These are phyloP conservation scores for Dryadomyces quercivorus DNA, from an alignment of 2,329 filamentous ascomycete species.

Conservation along the genomic window DNA sequence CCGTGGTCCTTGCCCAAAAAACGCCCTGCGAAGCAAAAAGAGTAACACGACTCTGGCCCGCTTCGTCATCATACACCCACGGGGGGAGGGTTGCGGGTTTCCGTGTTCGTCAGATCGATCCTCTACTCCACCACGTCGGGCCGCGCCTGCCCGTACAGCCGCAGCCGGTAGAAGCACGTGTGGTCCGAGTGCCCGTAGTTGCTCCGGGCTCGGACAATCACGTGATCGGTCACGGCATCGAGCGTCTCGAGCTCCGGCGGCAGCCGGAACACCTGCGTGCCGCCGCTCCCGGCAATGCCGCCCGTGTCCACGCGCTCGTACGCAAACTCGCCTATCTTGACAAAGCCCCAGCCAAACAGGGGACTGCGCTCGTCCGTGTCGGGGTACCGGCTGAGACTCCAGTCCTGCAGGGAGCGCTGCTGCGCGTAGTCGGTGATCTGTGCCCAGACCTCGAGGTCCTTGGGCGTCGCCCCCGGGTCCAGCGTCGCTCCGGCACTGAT, in stretches of 20 bases:
- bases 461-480: constrained; percentile 50
- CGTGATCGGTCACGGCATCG: constrained; percentile 33
- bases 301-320: constrained; percentile 33
- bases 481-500: constrained; percentile 49
- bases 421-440: constrained; percentile 35
- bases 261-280: constrained; percentile 38
- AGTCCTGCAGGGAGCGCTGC: constrained; percentile 26
- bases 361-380: constrained; percentile 14
- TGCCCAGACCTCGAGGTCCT: constrained; percentile 58
- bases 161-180: constrained; percentile 55
- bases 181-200: constrained; percentile 47
- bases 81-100: too few species aligned
- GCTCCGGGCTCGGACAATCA: constrained; percentile 41
- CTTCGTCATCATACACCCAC: too few species aligned
- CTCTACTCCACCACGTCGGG: constrained; percentile 3
- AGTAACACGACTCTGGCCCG: too few species aligned
- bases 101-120: not conserved
- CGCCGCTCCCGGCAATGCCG: constrained; percentile 19
- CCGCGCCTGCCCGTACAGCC: constrained; percentile 36
- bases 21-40: too few species aligned
- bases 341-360: constrained; percentile 28
- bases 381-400: constrained; percentile 29
- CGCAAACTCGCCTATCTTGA: constrained; percentile 44
- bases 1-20: too few species aligned
- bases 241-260: constrained; percentile 36